Conservation (phyloP, 352 stramenopile species). For the Globisporangium ultimum region DNA sequence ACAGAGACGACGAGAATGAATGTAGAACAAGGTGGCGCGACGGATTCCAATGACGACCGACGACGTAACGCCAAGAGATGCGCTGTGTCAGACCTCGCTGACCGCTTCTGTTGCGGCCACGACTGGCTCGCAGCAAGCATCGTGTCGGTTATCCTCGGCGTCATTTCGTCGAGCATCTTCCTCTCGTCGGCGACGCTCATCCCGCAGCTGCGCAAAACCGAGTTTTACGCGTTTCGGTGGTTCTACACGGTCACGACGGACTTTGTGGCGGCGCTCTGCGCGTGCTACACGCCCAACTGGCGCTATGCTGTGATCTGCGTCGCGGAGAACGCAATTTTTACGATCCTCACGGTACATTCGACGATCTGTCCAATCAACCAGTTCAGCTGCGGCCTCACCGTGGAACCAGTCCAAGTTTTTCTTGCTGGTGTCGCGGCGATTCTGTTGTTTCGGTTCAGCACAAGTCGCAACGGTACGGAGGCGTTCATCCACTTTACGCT, state of each 20-base stretch:
- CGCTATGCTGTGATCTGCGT: not conserved
- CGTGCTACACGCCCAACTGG: slow-evolving; percentile 1
- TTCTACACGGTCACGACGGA: slow-evolving; percentile 48
- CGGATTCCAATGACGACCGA: slow-evolving; percentile 20
- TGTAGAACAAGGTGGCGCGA: not conserved
- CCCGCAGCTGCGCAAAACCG: slow-evolving; percentile 27
- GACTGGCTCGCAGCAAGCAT: slow-evolving; percentile 42
- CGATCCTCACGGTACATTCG: not conserved
- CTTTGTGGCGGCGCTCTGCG: not conserved
- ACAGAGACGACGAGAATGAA: not conserved
- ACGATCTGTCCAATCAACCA: not conserved
- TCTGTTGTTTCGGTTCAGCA: not conserved
- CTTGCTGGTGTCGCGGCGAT: not conserved
- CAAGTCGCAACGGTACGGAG: not conserved
- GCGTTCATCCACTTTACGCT: not conserved
- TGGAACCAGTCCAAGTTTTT: not conserved
- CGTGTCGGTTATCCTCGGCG: slow-evolving; percentile 29
- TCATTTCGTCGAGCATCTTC: slow-evolving; percentile 29
- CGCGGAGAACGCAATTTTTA: not conserved
- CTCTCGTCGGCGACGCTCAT: slow-evolving; percentile 27
- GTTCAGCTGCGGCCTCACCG: not conserved
- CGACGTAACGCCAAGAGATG: slow-evolving; percentile 20
- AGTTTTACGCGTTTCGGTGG: slow-evolving; percentile 48
- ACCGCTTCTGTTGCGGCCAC: slow-evolving; percentile 22
- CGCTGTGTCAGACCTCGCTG: slow-evolving; percentile 24